phyloP scores from a whole-genome alignment of 169 alveolate species.

The Cyclospora cayetanensis region DNA sequence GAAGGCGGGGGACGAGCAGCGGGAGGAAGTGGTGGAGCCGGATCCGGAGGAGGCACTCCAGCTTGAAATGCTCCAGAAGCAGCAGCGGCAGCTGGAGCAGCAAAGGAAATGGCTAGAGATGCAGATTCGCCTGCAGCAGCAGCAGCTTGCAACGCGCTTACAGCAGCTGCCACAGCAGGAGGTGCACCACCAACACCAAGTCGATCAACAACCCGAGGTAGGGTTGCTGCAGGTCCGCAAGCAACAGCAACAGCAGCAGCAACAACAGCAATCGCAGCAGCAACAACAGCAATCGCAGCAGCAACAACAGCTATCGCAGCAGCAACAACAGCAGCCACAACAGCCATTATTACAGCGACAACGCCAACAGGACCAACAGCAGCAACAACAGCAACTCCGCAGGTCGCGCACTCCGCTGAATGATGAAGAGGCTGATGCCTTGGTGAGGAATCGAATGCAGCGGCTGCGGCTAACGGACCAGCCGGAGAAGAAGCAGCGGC shows the following conservation, averaged over 20 bases:
- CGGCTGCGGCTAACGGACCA: background rate
- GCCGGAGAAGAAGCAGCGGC: constrained; percentile 11
- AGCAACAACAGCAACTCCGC: no score
- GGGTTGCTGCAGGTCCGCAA: constrained; percentile 2
- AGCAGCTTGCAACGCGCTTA: no score
- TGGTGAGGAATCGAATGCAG: constrained; percentile 18
- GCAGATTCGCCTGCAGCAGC: background rate
- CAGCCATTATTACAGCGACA: background rate
- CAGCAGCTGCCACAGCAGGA: background rate
- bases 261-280: background rate
- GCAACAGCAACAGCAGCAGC: background rate
- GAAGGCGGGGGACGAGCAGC: background rate
- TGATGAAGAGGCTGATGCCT: constrained; percentile 8
- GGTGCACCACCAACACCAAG: no score
- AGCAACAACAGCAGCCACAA: background rate
- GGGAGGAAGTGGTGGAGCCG: background rate
- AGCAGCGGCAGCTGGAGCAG: constrained; percentile 47
- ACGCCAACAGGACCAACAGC: background rate
- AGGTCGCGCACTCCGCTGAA: constrained; percentile 13
- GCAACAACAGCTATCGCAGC: constrained; percentile 13
- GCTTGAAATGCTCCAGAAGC: constrained; percentile 20
- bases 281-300: background rate
- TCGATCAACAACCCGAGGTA: no score
- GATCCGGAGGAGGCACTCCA: background rate
- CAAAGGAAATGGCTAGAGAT: background rate